Evolutionary conservation across 78 protist genomes (phyloP).

Genomic region (Anaeramoeba flamelloides): DNA sequence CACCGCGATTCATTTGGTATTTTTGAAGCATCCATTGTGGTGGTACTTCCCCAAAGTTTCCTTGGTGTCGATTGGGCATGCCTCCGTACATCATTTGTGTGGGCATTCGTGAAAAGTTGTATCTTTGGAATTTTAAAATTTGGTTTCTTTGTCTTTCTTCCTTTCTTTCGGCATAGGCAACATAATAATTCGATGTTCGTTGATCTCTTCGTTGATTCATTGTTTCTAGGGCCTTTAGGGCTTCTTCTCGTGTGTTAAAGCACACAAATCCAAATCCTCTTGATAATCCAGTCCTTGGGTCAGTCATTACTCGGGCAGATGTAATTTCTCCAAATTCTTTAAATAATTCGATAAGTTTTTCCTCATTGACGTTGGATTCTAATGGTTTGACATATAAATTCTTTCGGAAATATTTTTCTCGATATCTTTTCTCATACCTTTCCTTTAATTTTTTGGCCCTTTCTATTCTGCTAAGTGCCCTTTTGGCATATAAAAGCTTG

Average conservation of each 20-base stretch:
- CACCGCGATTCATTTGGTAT: too few species aligned
- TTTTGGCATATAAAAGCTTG: conserved; percentile 48
- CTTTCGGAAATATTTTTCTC: conserved; percentile 46
- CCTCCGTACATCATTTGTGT: too few species aligned
- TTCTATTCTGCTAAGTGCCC: conserved; percentile 70
- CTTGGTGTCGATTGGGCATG: too few species aligned
- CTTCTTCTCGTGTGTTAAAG: conserved; percentile 73
- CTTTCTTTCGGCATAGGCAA: too few species aligned
- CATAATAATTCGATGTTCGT: too few species aligned
- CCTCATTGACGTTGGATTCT: conserved; percentile 72
- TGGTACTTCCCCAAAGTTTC: too few species aligned
- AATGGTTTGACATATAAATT: conserved; percentile 92
- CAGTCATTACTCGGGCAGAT: conserved; percentile 63
- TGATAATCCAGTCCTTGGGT: conserved; percentile 36
- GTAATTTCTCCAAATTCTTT: conserved; percentile 73
- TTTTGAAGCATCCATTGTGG: too few species aligned
- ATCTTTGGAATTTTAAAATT: too few species aligned
- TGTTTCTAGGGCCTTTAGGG: conserved; percentile 70
- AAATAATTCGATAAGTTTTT: conserved; percentile 53
- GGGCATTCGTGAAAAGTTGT: too few species aligned
- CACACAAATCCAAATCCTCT: conserved; percentile 93
- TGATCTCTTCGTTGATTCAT: too few species aligned
- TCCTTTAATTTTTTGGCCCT: conserved; percentile 57
- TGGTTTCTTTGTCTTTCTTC: too few species aligned
- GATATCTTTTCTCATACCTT: conserved; percentile 43